These are phyloP conservation scores for Babesia bovis DNA, from an alignment of 169 alveolate species.

Conservation along the genomic window DNA sequence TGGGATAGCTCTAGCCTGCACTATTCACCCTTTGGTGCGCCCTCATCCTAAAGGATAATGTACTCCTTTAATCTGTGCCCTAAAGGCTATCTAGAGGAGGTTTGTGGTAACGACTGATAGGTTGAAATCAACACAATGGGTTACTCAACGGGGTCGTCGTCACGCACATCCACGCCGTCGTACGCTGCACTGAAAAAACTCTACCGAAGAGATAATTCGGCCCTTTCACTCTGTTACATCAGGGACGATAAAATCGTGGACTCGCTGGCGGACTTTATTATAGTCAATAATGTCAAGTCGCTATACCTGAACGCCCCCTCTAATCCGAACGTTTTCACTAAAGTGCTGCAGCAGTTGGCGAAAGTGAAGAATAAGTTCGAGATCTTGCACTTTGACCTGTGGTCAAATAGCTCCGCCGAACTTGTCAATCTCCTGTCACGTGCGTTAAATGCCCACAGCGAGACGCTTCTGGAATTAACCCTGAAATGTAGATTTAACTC, in stretches of 20 bases:
- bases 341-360: conserved; percentile 25
- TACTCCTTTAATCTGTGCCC: background rate
- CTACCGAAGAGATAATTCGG: conserved; percentile 8
- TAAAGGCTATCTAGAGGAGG: background rate
- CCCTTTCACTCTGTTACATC: conserved; percentile 29
- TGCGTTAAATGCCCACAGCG: conserved; percentile 27
- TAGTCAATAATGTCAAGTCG: background rate
- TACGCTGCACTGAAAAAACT: conserved; percentile 32
- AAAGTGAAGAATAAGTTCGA: conserved; percentile 6
- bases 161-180: too few species aligned
- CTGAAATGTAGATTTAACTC: conserved; percentile 38
- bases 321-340: conserved; percentile 20
- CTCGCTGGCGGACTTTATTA: conserved; percentile 27
- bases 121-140: background rate
- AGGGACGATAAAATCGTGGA: conserved; percentile 23
- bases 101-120: background rate
- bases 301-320: conserved; percentile 16
- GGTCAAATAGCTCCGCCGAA: conserved; percentile 36
- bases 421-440: conserved; percentile 12
- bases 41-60: background rate
- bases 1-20: too few species aligned
- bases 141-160: background rate
- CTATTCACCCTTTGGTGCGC: too few species aligned
- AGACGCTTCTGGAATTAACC: conserved; percentile 33
- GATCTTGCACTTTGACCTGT: conserved; percentile 43